These are phyloP conservation scores for Persicaria tinctoria DNA, from an alignment of 148 eudicot genomes.

Conservation along the genomic window DNA sequence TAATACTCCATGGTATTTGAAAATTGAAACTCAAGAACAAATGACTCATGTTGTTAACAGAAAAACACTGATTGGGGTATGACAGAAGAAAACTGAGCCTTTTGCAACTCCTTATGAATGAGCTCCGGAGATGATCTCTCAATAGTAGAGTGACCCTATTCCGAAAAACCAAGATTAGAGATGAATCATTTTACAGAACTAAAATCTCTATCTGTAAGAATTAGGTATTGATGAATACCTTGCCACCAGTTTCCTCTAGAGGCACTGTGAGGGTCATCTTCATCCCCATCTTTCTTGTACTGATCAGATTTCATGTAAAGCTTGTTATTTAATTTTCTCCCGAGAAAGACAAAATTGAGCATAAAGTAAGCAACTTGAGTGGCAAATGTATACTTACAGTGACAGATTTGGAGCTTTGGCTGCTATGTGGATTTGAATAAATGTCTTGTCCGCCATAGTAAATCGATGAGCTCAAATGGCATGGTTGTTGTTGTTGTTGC, in stretches of 20 bases:
- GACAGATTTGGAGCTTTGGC: background rate
- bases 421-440: background rate
- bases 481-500: background rate
- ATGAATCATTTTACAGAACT: background rate
- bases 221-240: constrained; percentile 17
- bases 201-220: background rate
- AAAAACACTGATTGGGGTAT: background rate
- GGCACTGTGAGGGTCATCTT: constrained; percentile 25
- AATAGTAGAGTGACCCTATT: constrained; percentile 44
- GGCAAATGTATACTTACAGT: background rate
- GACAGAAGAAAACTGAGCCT: no score
- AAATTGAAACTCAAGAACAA: background rate
- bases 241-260: constrained; percentile 40
- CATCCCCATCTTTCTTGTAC: constrained; percentile 25
- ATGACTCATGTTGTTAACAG: background rate
- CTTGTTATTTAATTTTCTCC: background rate
- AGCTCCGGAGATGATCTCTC: constrained; percentile 4
- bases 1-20: no score
- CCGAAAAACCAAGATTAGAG: background rate
- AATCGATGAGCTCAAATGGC: constrained; percentile 3
- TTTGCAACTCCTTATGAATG: no score
- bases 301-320: constrained; percentile 3
- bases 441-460: constrained; percentile 8
- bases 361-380: background rate
- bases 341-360: background rate